These are phyloP conservation scores for Fomitopsis palustris DNA, from an alignment of 1,284 basidiomycete genomes.

Conservation along the genomic window DNA sequence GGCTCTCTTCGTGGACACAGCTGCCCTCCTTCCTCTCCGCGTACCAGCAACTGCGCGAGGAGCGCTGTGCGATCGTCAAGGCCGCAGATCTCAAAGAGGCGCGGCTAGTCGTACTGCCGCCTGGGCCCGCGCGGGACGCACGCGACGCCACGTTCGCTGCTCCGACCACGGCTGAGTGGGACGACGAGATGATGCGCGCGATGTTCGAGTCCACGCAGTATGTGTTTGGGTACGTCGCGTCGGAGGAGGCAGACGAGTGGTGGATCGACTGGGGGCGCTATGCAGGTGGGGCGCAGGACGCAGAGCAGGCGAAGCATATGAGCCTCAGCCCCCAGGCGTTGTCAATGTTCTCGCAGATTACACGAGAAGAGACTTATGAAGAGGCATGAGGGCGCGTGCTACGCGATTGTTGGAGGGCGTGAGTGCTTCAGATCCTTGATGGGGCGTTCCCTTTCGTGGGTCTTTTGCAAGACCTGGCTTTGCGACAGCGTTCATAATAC, in stretches of 20 bases:
- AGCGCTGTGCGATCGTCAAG: constrained; percentile 35
- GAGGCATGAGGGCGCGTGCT: neutral
- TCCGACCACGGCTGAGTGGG: constrained; percentile 17
- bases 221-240: constrained; percentile 30
- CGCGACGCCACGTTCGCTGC: constrained; percentile 35
- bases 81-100: constrained; percentile 35
- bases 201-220: constrained; percentile 25
- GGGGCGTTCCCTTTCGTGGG: no score
- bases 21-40: constrained; percentile 40
- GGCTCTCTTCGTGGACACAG: constrained; percentile 35
- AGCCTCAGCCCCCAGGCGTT: neutral
- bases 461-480: no score
- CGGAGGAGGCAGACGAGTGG: constrained; percentile 34
- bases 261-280: constrained; percentile 34
- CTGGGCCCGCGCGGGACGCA: constrained; percentile 36
- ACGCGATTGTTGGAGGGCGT: no score
- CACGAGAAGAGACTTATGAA: neutral
- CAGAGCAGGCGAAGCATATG: constrained; percentile 1
- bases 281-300: neutral
- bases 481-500: no score
- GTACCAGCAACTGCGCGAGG: constrained; percentile 43
- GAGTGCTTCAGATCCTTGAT: no score
- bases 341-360: neutral
- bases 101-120: constrained; percentile 33
- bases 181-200: constrained; percentile 21